Evolutionary conservation across 2,329 filamentous ascomycete genomes (phyloP), one percentile per base, ranked within the genome.

Genomic region (Arthrobotrys sphaeroides): DNA sequence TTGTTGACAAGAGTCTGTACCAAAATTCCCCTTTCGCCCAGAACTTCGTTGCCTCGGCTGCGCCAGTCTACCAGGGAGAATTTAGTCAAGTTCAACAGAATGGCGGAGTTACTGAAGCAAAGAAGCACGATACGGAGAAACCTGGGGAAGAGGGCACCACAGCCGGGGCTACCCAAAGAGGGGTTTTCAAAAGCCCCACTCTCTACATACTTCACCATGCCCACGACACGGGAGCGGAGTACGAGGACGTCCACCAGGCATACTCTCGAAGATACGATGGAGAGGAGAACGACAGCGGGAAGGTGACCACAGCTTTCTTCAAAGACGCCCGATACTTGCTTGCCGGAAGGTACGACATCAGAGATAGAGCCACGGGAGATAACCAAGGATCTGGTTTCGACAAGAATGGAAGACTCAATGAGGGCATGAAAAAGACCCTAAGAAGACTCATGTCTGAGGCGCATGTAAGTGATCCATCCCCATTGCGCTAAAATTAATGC

Each of bases 201-300:
- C 43, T 38, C 2, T 73, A 73, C 53, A 67, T 73, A 12, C 33
- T 73, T 24, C n/a, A 26, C 7, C 53, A 51, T 18, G 69, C 61
- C 0, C 57, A 59, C 31, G 43, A 67, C 6, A 12, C 47, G 4
- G 61, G 69, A 7, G 69, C 69, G 6, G 61, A 24, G 5, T 73
- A 73, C 40, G 53, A 67, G 6, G 61, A 51, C 24, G 28, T 73
- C 2, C 53, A 73, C 36, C 18, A 45, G 5, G 13, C 67, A 1
- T 73, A 67, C 16, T 51, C 61, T 7, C 42, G 22, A 42, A 45
- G 69, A 18, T 73, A 67, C 10, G 55, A 38, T n/a, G 67, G 67
- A 2, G 42, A 66, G 13, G 24, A 16, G 1, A n/a, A 20, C 2
- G 33, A 67, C 12, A 33, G 49, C 31, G 40, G 20, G 4, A 36